phyloP scores from a whole-genome alignment of 2,329 filamentous ascomycete genomes.

The Lachnellula suecica region DNA sequence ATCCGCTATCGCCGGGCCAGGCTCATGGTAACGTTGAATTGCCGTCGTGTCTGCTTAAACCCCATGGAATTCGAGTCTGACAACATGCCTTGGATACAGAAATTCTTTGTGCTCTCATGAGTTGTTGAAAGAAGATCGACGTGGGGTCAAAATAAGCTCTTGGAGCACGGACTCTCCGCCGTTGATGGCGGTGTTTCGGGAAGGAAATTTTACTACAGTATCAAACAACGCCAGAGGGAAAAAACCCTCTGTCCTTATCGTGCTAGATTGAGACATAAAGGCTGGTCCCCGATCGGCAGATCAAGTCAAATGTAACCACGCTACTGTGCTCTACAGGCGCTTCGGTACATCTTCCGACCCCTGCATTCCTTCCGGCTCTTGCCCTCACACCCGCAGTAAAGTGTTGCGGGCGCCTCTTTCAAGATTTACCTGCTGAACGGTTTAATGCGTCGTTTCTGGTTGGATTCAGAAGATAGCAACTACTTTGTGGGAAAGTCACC shows the following conservation, averaged over 20 bases:
- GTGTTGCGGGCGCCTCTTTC: no score
- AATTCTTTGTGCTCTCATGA: neutral
- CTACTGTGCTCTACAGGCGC: neutral
- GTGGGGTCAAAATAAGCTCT: neutral
- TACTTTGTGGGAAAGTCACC: no score
- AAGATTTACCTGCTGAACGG: no score
- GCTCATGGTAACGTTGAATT: neutral
- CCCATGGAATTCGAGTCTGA: neutral
- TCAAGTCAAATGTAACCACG: neutral
- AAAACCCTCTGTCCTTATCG: neutral
- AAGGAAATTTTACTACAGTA: neutral
- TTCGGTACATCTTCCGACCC: neutral
- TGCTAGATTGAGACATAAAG: neutral
- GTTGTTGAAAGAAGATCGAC: neutral
- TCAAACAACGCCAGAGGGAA: neutral
- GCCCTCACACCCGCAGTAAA: no score
- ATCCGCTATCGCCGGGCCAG: neutral
- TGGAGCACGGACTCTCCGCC: neutral
- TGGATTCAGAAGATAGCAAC: no score
- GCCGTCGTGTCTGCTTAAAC: neutral
- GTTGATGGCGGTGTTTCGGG: neutral
- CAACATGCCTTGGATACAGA: neutral
- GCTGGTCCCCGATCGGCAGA: neutral
- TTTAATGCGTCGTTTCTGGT: no score
- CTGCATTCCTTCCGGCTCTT: no score